Percentiles rank a stretch among this genome's conserved stretches.
Evolutionary conservation across 108 stramenopile species (phyloP).

Genomic region (Nitzschia palea): DNA sequence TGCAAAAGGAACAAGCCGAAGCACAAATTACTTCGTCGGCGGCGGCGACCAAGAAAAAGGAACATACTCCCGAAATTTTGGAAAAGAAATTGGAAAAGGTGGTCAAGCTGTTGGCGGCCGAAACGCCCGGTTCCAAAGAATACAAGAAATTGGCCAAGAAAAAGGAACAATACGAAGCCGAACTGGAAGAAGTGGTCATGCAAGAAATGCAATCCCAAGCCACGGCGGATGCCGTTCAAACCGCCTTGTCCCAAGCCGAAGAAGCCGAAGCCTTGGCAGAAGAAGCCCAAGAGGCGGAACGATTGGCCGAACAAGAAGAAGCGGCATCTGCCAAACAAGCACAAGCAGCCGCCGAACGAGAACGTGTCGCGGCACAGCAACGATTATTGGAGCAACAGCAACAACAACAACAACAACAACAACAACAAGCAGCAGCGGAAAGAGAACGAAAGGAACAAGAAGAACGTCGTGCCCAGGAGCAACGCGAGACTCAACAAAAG

Average conservation of each 20-base stretch:
- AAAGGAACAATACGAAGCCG: slow-evolving; percentile 10
- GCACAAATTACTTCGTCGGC: too few species aligned
- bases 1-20: neutral
- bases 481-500: neutral
- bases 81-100: slow-evolving; percentile 36
- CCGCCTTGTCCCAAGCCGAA: slow-evolving; percentile 1
- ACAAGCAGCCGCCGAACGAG: too few species aligned
- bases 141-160: slow-evolving; percentile 34
- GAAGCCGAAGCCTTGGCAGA: neutral
- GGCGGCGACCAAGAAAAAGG: slow-evolving; percentile 2
- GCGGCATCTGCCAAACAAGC: neutral
- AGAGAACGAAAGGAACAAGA: neutral
- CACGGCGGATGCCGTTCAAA: neutral
- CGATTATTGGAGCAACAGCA: neutral
- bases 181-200: slow-evolving; percentile 6
- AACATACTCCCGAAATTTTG: slow-evolving; percentile 20
- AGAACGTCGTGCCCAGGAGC: neutral
- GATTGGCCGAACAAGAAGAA: neutral
- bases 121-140: slow-evolving; percentile 11
- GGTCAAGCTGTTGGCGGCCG: slow-evolving; percentile 9
- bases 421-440: neutral
- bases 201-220: neutral
- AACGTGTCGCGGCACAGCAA: too few species aligned
- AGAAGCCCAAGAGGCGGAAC: neutral
- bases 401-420: neutral